These are phyloP conservation scores for Magnusiomyces fungicola DNA, from an alignment of 1,139 yeast genomes.

Conservation along the genomic window DNA sequence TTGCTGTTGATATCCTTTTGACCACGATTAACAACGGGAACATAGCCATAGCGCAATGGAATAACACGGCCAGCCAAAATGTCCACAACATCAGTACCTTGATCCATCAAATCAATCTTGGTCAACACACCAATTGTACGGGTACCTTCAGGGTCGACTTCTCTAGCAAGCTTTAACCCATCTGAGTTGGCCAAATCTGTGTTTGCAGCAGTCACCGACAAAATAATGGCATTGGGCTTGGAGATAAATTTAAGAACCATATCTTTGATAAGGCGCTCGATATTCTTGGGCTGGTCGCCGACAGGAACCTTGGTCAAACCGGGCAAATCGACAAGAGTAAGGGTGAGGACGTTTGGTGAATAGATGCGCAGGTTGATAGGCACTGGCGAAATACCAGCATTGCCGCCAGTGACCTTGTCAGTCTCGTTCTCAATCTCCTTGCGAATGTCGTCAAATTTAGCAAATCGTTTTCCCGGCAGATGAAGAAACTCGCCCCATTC, in stretches of 20 bases:
- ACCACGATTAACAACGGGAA: conserved; percentile 96
- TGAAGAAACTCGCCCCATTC: conserved; percentile 99
- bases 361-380: conserved; percentile 92
- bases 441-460: conserved; percentile 85
- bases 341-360: conserved; percentile 91
- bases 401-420: conserved; percentile 87
- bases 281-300: conserved; percentile 98
- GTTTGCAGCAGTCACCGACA: conserved; percentile 95
- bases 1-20: conserved; percentile 87
- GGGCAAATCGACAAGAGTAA: conserved; percentile 94
- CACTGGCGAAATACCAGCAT: conserved; percentile 83
- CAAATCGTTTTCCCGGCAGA: conserved; percentile 80
- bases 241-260: conserved; percentile 92
- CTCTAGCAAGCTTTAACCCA: conserved; percentile 92
- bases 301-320: conserved; percentile 99
- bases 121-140: conserved; percentile 97
- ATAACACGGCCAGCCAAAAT: conserved; percentile 93
- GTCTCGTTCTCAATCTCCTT: conserved; percentile 89
- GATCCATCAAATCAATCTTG: conserved; percentile 95
- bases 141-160: conserved; percentile 95
- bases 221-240: conserved; percentile 90
- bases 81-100: conserved; percentile 98
- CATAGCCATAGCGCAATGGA: conserved; percentile 92
- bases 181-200: conserved; percentile 97
- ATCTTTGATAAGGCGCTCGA: conserved; percentile 88